Base-by-base conservation (phyloP, 2,329 filamentous ascomycete genomes). In the Endoconidiophora laricicola region DNA sequence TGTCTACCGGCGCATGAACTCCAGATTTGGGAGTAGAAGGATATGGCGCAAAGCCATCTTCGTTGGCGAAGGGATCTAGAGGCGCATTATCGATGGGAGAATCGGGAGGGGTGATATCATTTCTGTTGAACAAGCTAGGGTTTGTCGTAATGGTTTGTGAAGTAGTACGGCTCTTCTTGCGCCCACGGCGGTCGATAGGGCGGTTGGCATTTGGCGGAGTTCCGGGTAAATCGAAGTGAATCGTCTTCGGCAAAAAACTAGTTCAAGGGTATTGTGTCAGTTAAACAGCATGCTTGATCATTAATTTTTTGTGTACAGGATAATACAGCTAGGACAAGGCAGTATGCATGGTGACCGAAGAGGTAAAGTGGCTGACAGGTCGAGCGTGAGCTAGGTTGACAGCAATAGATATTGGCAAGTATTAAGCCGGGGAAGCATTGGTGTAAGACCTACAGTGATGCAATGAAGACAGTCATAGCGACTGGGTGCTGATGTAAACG, bases 231-330 rank as follows among this genome's bases (percentile, higher is more conserved):
- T 81, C 80, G 64, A 96, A 96, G 64, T 94, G 81, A 60, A 94
- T 73, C 39, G 90, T 96, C 63, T 94, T 88, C 33, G 90, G 90
- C 36, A 95, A 76, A 62, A 94, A 94, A 52, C 88, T 94, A 61
- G 9, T 24, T 3, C 14, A 4, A 36, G 36, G 22, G 24, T 12
- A 22, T 24, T 6, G 26, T 23, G 44, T 52, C 55, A 46, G 45
- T 10, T 12, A 10, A 33, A 33, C 29, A 9, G 9, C 12, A 33
- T 7, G 12, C 12, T 33, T 33, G n/a, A 18, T 26, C 16, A 20
- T 39, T n/a, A 10, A 16, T n/a, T 22, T 46, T 38, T n/a, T n/a
- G n/a, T 3, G n/a, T 37, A 18, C 29, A 33, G 29, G 29, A 6
- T 33, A 33, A 12, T 33, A 33, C 9, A 12, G 29, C 29, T 33